These are phyloP conservation scores for Talaromyces sp. DNA, from an alignment of 2,329 filamentous ascomycete genomes.

Conservation along the genomic window DNA sequence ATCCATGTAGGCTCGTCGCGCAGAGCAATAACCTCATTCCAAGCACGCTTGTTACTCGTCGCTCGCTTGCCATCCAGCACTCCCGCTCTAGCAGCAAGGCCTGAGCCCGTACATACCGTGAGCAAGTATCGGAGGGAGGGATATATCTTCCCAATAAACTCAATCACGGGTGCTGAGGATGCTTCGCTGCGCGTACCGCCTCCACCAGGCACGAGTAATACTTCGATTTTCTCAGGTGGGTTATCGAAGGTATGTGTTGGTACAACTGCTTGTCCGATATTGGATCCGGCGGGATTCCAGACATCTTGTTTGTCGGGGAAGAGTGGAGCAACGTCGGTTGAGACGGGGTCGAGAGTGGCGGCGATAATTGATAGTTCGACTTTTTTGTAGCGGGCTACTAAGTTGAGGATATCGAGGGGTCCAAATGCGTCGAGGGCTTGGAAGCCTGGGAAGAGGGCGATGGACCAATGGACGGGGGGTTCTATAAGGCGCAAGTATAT, in stretches of 20 bases:
- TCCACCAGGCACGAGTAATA: slow-evolving; percentile 67
- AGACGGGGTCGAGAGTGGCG: slow-evolving; percentile 17
- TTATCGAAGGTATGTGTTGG: slow-evolving; percentile 58
- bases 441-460: slow-evolving; percentile 19
- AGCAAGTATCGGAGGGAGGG: slow-evolving; percentile 56
- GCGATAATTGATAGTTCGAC: slow-evolving; percentile 19
- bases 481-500: neutral
- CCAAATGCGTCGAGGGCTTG: slow-evolving; percentile 19
- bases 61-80: slow-evolving; percentile 60
- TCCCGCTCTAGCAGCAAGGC: slow-evolving; percentile 58
- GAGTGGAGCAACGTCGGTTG: slow-evolving; percentile 3
- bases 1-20: slow-evolving; percentile 60
- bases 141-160: slow-evolving; percentile 49
- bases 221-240: slow-evolving; percentile 54
- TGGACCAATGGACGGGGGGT: slow-evolving; percentile 14
- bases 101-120: slow-evolving; percentile 66
- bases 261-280: slow-evolving; percentile 38
- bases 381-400: slow-evolving; percentile 11
- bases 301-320: slow-evolving; percentile 15
- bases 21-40: slow-evolving; percentile 48
- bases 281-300: slow-evolving; percentile 17
- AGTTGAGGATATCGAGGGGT: slow-evolving; percentile 16
- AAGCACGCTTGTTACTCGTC: slow-evolving; percentile 66
- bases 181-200: slow-evolving; percentile 43
- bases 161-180: slow-evolving; percentile 39